Percentiles rank a stretch among this genome's conserved stretches.
Evolutionary conservation across 441 rosid genomes (phyloP).

Genomic region (Gossypium trilobum): DNA sequence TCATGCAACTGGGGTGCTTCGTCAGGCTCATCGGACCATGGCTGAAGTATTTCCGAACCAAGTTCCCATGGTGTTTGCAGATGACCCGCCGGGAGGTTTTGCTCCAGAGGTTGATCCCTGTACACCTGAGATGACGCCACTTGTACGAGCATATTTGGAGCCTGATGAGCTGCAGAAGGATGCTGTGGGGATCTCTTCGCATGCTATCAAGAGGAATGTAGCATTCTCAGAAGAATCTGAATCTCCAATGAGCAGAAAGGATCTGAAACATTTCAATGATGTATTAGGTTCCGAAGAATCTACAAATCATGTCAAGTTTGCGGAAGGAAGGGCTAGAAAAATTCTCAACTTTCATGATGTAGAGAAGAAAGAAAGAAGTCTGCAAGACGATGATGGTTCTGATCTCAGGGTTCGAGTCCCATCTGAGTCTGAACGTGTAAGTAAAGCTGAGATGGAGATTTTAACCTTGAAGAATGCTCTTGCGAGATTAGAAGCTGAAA

Average conservation of each 20-base stretch:
- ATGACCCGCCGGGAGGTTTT: constrained; percentile 50
- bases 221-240: constrained; percentile 56
- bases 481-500: constrained; percentile 76
- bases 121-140: constrained; percentile 53
- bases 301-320: constrained; percentile 21
- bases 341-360: constrained; percentile 57
- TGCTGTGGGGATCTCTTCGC: constrained; percentile 39
- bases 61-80: constrained; percentile 49
- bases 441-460: constrained; percentile 70
- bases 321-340: constrained; percentile 52
- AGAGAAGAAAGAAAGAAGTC: constrained; percentile 38
- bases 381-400: constrained; percentile 17
- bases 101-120: constrained; percentile 48
- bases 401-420: constrained; percentile 36
- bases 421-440: constrained; percentile 55
- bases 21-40: constrained; percentile 84
- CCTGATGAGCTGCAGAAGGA: constrained; percentile 53
- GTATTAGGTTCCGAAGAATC: constrained; percentile 35
- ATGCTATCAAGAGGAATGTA: constrained; percentile 45
- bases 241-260: constrained; percentile 35
- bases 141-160: constrained; percentile 37
- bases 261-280: constrained; percentile 45
- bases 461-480: constrained; percentile 56
- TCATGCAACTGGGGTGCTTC: constrained; percentile 83
- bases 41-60: constrained; percentile 90